Base-by-base conservation (phyloP, 805 yeast genomes). In the Hagleromyces aurorensis region DNA sequence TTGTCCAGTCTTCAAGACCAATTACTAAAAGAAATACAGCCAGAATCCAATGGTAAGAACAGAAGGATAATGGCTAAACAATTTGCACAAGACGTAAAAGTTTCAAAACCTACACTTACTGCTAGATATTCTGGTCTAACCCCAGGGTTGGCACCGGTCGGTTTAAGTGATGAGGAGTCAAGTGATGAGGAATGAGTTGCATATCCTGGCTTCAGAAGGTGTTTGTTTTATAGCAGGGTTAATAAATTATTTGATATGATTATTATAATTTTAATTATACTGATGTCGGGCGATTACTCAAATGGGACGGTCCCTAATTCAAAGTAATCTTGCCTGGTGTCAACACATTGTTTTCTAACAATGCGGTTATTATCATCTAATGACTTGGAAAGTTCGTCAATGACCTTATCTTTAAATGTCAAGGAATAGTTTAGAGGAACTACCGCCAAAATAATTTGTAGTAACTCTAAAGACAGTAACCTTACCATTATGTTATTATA, bases 131-230 rank as follows among this genome's bases (percentile, higher is more conserved):
- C 82, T 22, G 89, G 91, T 16, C 63, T 82, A 32, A 82, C 93
- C 0, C 93, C 91, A 1, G 93, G 93, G 38, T 66, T 82, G 55
- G 93, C 91, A 1, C 91, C 91, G 18, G 86, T 82, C 14, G 87
- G 75, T 19, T 62, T 65, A 40, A 68, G 71, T 24, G 78, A 73
- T 41, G 75, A 72, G 34, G 73, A 69, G 15, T 48, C 52, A 8
- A 48, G 52, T 21, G 58, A 52, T 12, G 60, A 53, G 20, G 51
- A 48, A 19, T 40, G 35, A 13, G 18, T 17, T 16, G 10, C 22
- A 11, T 11, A 20, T 11, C 12, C n/a, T 20, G 12, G 4, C 4
- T 20, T 20, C 6, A 6, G 18, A 6, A n/a, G 24, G 16, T 13
- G n/a, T n/a, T n/a, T n/a, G n/a, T n/a, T n/a, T n/a, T n/a, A n/a